Evolutionary conservation across 257 asterid genomes (phyloP).

Genomic region (Thymus quinquecostatus): DNA sequence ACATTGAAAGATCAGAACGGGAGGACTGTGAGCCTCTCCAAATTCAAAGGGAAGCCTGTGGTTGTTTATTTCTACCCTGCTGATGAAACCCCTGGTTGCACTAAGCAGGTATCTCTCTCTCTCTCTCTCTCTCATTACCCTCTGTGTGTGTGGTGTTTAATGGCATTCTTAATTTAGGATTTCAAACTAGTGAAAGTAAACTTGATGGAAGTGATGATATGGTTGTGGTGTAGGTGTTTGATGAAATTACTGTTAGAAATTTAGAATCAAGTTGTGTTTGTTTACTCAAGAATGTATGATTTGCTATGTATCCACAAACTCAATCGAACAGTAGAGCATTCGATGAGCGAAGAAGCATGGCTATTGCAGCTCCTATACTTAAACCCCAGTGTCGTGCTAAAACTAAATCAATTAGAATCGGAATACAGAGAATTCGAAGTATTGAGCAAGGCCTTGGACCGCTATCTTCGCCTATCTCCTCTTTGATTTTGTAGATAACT

Average conservation of each 20-base stretch:
- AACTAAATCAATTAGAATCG: background rate
- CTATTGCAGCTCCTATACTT: background rate
- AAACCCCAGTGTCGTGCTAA: background rate
- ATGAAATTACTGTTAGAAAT: background rate
- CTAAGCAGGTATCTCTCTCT: conserved; percentile 68
- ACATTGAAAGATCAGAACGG: conserved; percentile 96
- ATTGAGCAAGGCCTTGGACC: conserved; percentile 12
- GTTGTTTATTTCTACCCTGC: conserved; percentile 98
- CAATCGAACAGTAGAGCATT: background rate
- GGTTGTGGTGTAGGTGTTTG: background rate
- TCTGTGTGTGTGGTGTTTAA: background rate
- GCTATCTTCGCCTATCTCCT: background rate
- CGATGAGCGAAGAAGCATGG: conserved; percentile 18
- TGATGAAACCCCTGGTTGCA: conserved; percentile 96
- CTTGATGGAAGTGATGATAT: background rate
- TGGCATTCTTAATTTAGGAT: background rate
- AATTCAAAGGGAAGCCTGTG: conserved; percentile 91
- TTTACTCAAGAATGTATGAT: background rate
- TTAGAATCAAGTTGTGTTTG: background rate
- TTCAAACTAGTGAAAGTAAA: background rate
- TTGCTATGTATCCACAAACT: no score
- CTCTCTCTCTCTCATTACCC: background rate
- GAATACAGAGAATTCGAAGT: background rate
- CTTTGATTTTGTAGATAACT: background rate
- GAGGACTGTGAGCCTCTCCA: conserved; percentile 71